Conservation (phyloP, 2,329 filamentous ascomycete species). For the Xylariaceae sp. region DNA sequence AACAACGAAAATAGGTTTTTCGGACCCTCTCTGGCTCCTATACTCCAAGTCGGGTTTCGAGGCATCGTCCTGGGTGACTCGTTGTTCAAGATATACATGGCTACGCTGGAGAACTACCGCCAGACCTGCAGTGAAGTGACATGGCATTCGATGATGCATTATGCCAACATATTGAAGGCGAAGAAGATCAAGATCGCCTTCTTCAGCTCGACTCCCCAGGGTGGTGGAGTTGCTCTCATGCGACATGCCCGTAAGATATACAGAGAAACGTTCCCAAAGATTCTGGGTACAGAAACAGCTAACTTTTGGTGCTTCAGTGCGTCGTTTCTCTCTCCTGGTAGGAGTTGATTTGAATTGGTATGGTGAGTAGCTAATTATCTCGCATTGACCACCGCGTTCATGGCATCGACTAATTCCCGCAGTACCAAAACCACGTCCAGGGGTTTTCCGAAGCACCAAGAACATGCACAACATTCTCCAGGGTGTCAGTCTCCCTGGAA, state of each 20-base stretch:
- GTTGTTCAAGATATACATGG: slow-evolving; percentile 57
- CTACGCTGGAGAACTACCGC: slow-evolving; percentile 51
- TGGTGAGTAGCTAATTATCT: slow-evolving; percentile 1
- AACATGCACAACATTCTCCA: slow-evolving; percentile 86
- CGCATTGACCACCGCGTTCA: neutral
- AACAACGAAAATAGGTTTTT: slow-evolving; percentile 50
- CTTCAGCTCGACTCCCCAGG: slow-evolving; percentile 75
- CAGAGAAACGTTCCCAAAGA: neutral
- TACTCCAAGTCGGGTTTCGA: slow-evolving; percentile 45
- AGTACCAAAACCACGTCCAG: slow-evolving; percentile 74
- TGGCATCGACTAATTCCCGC: neutral
- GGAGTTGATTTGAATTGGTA: slow-evolving; percentile 71
- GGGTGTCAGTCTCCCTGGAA: slow-evolving; percentile 61
- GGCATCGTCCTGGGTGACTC: slow-evolving; percentile 68
- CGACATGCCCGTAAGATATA: slow-evolving; percentile 68
- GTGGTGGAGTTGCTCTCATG: slow-evolving; percentile 80
- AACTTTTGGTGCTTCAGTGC: neutral
- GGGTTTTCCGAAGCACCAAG: slow-evolving; percentile 78
- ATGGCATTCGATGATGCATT: slow-evolving; percentile 61
- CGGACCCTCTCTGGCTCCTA: slow-evolving; percentile 64
- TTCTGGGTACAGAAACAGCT: neutral
- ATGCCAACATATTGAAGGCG: slow-evolving; percentile 56
- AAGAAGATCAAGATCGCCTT: slow-evolving; percentile 67
- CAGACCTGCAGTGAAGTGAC: slow-evolving; percentile 56
- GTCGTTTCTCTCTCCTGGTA: slow-evolving; percentile 59